Evolutionary conservation across 2,329 filamentous ascomycete genomes (phyloP).

Genomic region (Fusarium continuum): DNA sequence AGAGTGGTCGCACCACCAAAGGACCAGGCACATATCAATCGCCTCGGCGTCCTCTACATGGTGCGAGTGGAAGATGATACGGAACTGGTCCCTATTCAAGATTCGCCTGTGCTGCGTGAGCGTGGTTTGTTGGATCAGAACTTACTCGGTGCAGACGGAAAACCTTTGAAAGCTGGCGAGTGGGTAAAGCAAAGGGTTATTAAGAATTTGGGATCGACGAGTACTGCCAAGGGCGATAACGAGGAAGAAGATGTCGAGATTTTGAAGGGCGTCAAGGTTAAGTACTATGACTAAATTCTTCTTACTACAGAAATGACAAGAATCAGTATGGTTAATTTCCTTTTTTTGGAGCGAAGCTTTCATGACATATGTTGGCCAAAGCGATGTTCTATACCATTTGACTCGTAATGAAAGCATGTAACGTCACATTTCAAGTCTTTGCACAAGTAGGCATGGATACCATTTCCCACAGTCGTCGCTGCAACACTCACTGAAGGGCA

Average conservation of each 20-base stretch:
- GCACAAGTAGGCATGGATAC: no score
- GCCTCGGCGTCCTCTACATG: slow-evolving; percentile 4
- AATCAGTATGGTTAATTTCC: no score
- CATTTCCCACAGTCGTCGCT: no score
- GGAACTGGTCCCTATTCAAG: background rate
- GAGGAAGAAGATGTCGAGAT: background rate
- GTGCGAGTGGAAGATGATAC: background rate
- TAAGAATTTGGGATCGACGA: background rate
- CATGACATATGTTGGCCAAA: no score
- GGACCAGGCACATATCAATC: slow-evolving; percentile 4
- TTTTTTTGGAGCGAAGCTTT: no score
- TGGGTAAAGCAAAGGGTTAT: background rate
- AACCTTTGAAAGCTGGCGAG: background rate
- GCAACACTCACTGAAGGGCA: no score
- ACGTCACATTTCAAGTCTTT: no score
- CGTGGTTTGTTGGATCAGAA: background rate
- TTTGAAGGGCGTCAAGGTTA: background rate
- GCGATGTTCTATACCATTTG: no score
- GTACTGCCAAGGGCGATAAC: background rate
- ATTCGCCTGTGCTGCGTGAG: background rate
- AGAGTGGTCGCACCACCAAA: slow-evolving; percentile 35
- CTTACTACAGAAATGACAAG: no score
- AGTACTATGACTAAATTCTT: background rate
- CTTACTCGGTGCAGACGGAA: background rate
- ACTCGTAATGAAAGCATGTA: no score